Conservation (phyloP, 306 rosid species). For the Vigna angularis region DNA sequence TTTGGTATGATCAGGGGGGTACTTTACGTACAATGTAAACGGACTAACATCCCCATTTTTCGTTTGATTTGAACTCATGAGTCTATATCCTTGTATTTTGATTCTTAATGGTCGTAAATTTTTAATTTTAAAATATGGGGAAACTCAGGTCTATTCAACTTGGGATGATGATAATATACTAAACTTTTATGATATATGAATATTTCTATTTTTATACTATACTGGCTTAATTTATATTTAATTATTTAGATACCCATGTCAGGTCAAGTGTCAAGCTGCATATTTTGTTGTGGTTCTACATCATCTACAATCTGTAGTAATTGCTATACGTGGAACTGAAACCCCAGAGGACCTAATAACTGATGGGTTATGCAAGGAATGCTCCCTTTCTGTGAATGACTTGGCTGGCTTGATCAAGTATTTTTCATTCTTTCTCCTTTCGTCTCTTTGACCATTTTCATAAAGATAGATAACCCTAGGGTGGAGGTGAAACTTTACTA, state of each 20-base stretch:
- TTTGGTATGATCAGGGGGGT: slow-evolving; percentile 8
- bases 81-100: neutral
- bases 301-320: slow-evolving; percentile 69
- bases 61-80: slow-evolving; percentile 21
- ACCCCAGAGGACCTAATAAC: slow-evolving; percentile 96
- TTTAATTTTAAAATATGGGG: slow-evolving; percentile 34
- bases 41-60: neutral
- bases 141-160: slow-evolving; percentile 22
- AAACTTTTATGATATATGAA: slow-evolving; percentile 17
- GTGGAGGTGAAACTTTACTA: slow-evolving; percentile 14
- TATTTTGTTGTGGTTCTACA: slow-evolving; percentile 89
- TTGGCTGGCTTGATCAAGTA: slow-evolving; percentile 88
- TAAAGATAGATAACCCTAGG: slow-evolving; percentile 18
- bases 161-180: slow-evolving; percentile 17
- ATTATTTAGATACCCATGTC: slow-evolving; percentile 42
- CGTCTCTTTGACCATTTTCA: slow-evolving; percentile 1
- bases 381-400: slow-evolving; percentile 72
- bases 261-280: slow-evolving; percentile 89
- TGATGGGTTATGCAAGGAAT: slow-evolving; percentile 84
- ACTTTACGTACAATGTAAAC: neutral
- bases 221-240: slow-evolving; percentile 26
- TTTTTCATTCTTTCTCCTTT: slow-evolving; percentile 43
- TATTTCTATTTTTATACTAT: slow-evolving; percentile 20
- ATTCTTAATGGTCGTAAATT: slow-evolving; percentile 3
- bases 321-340: slow-evolving; percentile 95